Conservation (phyloP, 108 stramenopile genomes). For the Chaetoceros tenuissimus region DNA sequence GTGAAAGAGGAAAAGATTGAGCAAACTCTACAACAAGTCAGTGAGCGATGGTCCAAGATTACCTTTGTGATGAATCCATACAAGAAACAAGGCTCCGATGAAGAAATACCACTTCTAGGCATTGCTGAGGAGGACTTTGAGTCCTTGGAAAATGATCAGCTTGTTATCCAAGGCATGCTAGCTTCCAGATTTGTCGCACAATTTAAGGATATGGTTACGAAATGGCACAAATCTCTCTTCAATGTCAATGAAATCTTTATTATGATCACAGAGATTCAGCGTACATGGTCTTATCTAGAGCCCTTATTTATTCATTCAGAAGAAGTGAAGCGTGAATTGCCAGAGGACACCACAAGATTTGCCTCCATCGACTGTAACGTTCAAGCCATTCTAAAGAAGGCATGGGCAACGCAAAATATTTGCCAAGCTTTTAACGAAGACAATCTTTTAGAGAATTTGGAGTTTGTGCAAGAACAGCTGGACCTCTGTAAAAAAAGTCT, state of each 20-base stretch:
- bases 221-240: slow-evolving; percentile 70
- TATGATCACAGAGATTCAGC: slow-evolving; percentile 66
- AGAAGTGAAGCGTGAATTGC: slow-evolving; percentile 80
- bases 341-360: slow-evolving; percentile 89
- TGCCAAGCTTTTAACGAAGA: slow-evolving; percentile 75
- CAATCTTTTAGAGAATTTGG: slow-evolving; percentile 54
- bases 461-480: slow-evolving; percentile 70
- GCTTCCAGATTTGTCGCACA: slow-evolving; percentile 89
- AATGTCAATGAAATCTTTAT: slow-evolving; percentile 74
- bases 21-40: slow-evolving; percentile 72
- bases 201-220: slow-evolving; percentile 70
- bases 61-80: slow-evolving; percentile 62
- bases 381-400: slow-evolving; percentile 84
- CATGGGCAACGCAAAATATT: slow-evolving; percentile 57
- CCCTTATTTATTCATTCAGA: slow-evolving; percentile 81
- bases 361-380: slow-evolving; percentile 84
- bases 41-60: slow-evolving; percentile 58
- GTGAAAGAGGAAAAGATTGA: too few relatives aligned
- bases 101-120: slow-evolving; percentile 60
- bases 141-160: slow-evolving; percentile 75
- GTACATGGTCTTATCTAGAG: slow-evolving; percentile 77
- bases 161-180: slow-evolving; percentile 85
- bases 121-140: slow-evolving; percentile 81
- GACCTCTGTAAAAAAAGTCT: slow-evolving; percentile 88
- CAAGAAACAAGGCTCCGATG: too few relatives aligned